Evolutionary conservation across 2,329 filamentous ascomycete genomes (phyloP).

Genomic region (Alternaria rosae): DNA sequence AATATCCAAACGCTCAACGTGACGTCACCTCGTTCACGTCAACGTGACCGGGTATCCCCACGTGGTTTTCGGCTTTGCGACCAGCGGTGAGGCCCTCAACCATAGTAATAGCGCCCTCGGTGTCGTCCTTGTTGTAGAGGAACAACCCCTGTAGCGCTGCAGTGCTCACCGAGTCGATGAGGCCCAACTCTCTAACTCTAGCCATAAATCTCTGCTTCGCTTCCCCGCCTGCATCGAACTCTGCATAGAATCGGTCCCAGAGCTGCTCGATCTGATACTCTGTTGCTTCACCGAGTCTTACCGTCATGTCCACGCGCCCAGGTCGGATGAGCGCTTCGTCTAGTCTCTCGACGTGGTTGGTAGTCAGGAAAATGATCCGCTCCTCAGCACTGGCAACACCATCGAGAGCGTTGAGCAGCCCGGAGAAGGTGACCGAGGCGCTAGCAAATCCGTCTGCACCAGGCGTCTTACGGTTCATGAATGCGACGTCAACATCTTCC

Average conservation of each 20-base stretch:
- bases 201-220: constrained; percentile 74
- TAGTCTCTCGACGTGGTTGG: constrained; percentile 89
- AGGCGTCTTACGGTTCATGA: constrained; percentile 78
- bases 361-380: constrained; percentile 90
- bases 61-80: constrained; percentile 34
- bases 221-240: constrained; percentile 71
- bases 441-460: constrained; percentile 86
- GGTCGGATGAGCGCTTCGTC: constrained; percentile 90
- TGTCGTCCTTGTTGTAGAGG: constrained; percentile 91
- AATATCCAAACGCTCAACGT: constrained; percentile 1
- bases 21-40: constrained; percentile 28
- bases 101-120: constrained; percentile 85
- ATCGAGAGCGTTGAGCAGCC: constrained; percentile 74
- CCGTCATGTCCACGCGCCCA: constrained; percentile 91
- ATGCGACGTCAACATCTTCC: constrained; percentile 92
- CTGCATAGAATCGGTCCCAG: constrained; percentile 95
- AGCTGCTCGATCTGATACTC: constrained; percentile 83
- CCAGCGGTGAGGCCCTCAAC: constrained; percentile 65
- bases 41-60: constrained; percentile 43
- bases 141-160: constrained; percentile 94
- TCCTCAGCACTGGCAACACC: constrained; percentile 96
- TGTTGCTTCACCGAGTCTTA: constrained; percentile 87
- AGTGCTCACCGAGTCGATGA: constrained; percentile 79
- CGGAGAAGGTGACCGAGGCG: constrained; percentile 92
- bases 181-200: constrained; percentile 71